These are phyloP conservation scores for Albatrellus sp. DNA, from an alignment of 1,284 basidiomycete species.

Conservation along the genomic window DNA sequence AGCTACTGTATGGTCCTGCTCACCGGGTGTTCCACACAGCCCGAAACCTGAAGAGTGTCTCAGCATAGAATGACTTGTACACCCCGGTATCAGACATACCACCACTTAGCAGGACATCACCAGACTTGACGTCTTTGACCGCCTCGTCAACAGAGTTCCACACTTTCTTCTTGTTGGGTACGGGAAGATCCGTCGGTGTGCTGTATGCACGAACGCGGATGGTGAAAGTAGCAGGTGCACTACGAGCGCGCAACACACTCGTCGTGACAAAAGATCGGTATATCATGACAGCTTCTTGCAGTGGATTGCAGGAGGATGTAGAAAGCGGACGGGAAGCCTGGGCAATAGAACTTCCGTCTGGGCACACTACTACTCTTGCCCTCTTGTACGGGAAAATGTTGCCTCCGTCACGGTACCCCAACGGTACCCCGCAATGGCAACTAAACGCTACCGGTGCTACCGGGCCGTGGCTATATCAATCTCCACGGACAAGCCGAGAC, in stretches of 20 bases:
- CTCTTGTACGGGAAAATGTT: no score
- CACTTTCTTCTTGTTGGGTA: slow-evolving; percentile 32
- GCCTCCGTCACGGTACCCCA: no score
- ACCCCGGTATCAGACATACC: slow-evolving; percentile 32
- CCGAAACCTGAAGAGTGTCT: slow-evolving; percentile 54
- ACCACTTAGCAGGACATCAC: slow-evolving; percentile 69
- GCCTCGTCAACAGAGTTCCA: slow-evolving; percentile 43
- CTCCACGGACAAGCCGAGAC: no score
- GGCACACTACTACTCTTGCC: no score
- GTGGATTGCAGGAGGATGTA: neutral
- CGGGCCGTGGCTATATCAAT: no score
- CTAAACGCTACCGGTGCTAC: no score
- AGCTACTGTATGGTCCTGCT: slow-evolving; percentile 6
- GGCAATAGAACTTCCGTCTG: no score
- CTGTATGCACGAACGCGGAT: slow-evolving; percentile 13
- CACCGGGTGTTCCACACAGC: slow-evolving; percentile 64
- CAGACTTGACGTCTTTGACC: slow-evolving; percentile 40
- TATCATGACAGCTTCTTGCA: neutral
- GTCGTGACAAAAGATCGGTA: neutral
- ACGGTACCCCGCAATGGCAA: no score
- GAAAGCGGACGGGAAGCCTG: neutral
- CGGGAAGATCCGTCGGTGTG: slow-evolving; percentile 16
- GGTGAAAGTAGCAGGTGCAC: neutral
- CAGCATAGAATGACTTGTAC: slow-evolving; percentile 1
- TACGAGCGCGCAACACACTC: neutral